These are phyloP conservation scores for Rhodotorula taiwanensis DNA, from an alignment of 768 basidiomycete species.

Conservation along the genomic window DNA sequence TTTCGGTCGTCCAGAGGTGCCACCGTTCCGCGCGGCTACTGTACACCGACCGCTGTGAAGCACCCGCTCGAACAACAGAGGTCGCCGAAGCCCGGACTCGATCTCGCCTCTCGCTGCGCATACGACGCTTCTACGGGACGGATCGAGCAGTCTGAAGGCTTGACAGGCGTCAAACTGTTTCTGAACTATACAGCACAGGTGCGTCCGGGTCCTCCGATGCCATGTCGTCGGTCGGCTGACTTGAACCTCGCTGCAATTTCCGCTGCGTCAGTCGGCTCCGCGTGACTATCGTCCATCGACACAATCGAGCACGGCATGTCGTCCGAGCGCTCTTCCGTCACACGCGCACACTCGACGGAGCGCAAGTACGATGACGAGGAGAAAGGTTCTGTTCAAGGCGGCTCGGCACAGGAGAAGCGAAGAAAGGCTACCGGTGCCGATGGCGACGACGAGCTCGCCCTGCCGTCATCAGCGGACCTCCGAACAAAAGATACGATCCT, in stretches of 20 bases:
- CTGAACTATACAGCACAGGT: no score
- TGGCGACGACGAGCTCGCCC: neutral
- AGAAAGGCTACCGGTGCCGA: neutral
- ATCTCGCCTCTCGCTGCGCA: no score
- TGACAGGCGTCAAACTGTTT: no score
- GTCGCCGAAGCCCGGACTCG: no score
- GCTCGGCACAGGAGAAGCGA: neutral
- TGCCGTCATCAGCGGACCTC: constrained; percentile 6
- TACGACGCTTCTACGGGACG: no score
- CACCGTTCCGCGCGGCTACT: no score
- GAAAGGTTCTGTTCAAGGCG: neutral
- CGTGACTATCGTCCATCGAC: neutral
- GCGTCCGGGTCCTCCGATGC: neutral
- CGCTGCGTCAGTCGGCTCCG: no score
- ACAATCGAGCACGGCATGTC: neutral
- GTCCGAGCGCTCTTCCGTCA: constrained; percentile 10
- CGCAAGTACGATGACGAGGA: neutral
- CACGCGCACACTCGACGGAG: constrained; percentile 9
- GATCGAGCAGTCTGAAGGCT: no score
- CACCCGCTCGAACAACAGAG: no score
- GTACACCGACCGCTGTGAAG: no score
- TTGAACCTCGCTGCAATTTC: no score
- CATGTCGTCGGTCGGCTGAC: neutral
- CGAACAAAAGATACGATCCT: constrained; percentile 7
- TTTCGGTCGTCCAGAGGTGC: no score